Evolutionary conservation across 108 stramenopile genomes (phyloP).

Genomic region (Fragilaria radians): DNA sequence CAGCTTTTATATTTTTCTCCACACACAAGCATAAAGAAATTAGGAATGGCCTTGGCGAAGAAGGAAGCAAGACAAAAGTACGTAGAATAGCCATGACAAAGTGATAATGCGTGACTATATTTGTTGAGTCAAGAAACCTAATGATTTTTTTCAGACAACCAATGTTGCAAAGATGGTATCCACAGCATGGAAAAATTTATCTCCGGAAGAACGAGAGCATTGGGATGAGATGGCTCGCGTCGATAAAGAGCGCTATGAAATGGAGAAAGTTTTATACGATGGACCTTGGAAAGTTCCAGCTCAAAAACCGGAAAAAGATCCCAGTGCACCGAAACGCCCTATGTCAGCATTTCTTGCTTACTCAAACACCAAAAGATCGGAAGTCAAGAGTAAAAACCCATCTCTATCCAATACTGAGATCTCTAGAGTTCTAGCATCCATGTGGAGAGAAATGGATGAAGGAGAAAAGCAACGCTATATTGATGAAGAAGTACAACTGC

Average conservation of each 20-base stretch:
- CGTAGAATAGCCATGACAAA: too few species aligned
- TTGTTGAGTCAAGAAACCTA: too few species aligned
- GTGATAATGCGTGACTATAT: too few species aligned
- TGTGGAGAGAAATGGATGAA: not conserved
- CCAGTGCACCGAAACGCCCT: not conserved
- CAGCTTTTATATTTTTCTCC: slow-evolving; percentile 44
- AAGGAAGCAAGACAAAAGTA: too few species aligned
- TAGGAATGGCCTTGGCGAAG: too few species aligned
- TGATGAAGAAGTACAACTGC: not conserved
- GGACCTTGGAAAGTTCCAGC: slow-evolving; percentile 22
- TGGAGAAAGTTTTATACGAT: slow-evolving; percentile 20
- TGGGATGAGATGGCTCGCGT: slow-evolving; percentile 30
- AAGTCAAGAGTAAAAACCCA: not conserved
- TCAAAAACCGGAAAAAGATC: not conserved
- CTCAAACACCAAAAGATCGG: not conserved
- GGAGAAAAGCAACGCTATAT: not conserved
- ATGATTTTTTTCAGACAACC: slow-evolving; percentile 8
- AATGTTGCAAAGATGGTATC: slow-evolving; percentile 23
- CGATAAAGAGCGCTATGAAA: slow-evolving; percentile 35
- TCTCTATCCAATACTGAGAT: not conserved
- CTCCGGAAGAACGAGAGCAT: slow-evolving; percentile 25
- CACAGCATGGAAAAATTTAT: slow-evolving; percentile 24
- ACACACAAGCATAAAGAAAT: slow-evolving; percentile 25
- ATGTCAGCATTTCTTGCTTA: slow-evolving; percentile 8
- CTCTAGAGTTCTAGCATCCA: not conserved